Percentiles rank a stretch among this genome's conserved stretches.
Evolutionary conservation across 495 filamentous ascomycete species (phyloP).

Genomic region (Daldinia decipiens): DNA sequence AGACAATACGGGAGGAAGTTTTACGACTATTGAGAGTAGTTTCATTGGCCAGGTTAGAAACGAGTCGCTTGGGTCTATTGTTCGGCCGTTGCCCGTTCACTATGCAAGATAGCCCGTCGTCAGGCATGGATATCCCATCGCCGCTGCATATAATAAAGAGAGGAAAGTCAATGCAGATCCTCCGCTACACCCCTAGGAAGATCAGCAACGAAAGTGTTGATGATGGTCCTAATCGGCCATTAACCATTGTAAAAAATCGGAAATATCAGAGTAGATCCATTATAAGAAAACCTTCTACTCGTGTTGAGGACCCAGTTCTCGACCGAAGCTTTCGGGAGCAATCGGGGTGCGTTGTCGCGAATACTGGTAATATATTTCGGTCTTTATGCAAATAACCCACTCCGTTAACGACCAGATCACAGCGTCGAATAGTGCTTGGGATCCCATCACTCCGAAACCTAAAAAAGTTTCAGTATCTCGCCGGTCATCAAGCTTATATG

Average conservation of each 20-base stretch:
- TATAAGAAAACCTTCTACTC: constrained; percentile 2
- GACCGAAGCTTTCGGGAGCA: neutral
- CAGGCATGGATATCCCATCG: constrained; percentile 36
- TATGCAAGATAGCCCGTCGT: constrained; percentile 25
- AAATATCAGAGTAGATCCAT: constrained; percentile 18
- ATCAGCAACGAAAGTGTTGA: constrained; percentile 40
- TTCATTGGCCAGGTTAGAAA: constrained; percentile 49
- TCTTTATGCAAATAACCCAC: too few species aligned
- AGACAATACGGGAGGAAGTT: constrained; percentile 23
- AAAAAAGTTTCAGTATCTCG: too few species aligned
- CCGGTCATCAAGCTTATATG: constrained; percentile 29
- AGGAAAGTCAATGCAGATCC: constrained; percentile 46
- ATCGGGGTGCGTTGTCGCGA: too few species aligned
- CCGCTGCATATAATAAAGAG: constrained; percentile 47
- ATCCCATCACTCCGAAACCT: too few species aligned
- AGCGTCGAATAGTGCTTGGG: too few species aligned
- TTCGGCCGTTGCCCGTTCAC: constrained; percentile 22
- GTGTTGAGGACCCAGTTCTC: neutral
- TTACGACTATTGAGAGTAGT: constrained; percentile 40
- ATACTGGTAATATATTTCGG: too few species aligned
- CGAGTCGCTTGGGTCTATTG: constrained; percentile 19
- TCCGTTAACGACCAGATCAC: too few species aligned
- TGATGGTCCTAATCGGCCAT: constrained; percentile 35
- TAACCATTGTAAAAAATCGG: constrained; percentile 44
- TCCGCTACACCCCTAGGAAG: constrained; percentile 35